Evolutionary conservation across 495 filamentous ascomycete species (phyloP), one percentile per base, ranked within the genome.

Genomic region (Patellaria atrata): DNA sequence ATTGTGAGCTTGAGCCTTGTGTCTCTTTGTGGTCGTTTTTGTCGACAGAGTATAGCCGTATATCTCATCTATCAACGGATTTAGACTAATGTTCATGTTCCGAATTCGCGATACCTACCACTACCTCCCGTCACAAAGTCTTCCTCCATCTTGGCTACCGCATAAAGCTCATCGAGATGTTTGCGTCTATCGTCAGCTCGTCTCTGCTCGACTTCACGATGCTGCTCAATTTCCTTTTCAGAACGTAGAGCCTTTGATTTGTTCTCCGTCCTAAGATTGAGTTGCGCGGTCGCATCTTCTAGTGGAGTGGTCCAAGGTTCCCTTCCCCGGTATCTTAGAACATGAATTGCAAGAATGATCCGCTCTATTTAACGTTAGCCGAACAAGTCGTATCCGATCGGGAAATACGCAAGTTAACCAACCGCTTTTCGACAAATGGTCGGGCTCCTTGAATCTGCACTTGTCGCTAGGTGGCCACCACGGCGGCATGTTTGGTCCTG

Each of bases 391-490:
- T 30, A 27, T 7, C 18, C 8, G 25, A 29, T 4, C 19, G 17
- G 12, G n/a, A n/a, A n/a, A n/a, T n/a, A n/a, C n/a, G 25, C 8
- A 12, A 22, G 32, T 34, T 31, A 13, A 45, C 71, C 55, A 57
- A 89, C 82, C 73, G 39, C 69, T 67, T 61, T 80, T 92, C 44
- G 65, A 63, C 20, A 85, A 45, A 53, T 94, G 86, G 45, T 93
- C 83, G 0, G 86, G 84, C 59, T 93, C 86, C 48, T 70, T 80
- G 54, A 89, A 83, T 18, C 70, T 62, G 7, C 71, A 67, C 10
- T 62, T 59, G 13, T 64, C 61, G 1, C 22, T 25, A 0, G n/a
- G n/a, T n/a, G 83, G 83, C 86, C 86, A 94, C 81, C 83, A 94
- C 12, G 63, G 62, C 8, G 86, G 86, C 21, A 70, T 75, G 21